Conservation (phyloP, 495 filamentous ascomycete genomes). For the Neurospora hispaniola region DNA sequence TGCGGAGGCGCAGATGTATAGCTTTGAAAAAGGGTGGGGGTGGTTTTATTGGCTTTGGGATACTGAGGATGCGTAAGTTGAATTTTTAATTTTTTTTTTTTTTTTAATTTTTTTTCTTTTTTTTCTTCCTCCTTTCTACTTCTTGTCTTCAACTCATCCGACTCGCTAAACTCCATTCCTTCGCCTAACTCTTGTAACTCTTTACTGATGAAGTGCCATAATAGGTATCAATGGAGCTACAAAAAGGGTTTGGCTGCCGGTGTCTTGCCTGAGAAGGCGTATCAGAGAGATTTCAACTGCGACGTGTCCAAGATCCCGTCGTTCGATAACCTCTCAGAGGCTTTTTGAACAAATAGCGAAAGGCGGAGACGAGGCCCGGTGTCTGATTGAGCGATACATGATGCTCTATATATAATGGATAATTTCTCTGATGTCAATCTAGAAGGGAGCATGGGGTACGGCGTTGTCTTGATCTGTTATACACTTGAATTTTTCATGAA, state of each 20-base stretch:
- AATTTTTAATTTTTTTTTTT: background rate
- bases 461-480: background rate
- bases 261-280: slow-evolving; percentile 72
- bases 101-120: no score
- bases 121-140: background rate
- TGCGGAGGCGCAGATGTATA: slow-evolving; percentile 89
- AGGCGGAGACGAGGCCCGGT: background rate
- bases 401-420: background rate
- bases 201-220: slow-evolving; percentile 44
- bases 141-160: background rate
- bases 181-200: background rate
- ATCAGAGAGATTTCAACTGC: slow-evolving; percentile 67
- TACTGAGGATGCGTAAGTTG: slow-evolving; percentile 34
- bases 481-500: background rate
- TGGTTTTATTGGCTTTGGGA: slow-evolving; percentile 96
- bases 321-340: slow-evolving; percentile 58
- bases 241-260: slow-evolving; percentile 73
- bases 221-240: slow-evolving; percentile 87
- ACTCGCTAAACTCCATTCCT: background rate
- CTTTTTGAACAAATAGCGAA: slow-evolving; percentile 40
- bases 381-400: background rate
- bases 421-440: background rate
- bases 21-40: slow-evolving; percentile 83
- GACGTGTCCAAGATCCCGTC: slow-evolving; percentile 50
- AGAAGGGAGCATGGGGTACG: background rate